Conservation (phyloP, 805 yeast species). For the Candida yuanshanica region DNA sequence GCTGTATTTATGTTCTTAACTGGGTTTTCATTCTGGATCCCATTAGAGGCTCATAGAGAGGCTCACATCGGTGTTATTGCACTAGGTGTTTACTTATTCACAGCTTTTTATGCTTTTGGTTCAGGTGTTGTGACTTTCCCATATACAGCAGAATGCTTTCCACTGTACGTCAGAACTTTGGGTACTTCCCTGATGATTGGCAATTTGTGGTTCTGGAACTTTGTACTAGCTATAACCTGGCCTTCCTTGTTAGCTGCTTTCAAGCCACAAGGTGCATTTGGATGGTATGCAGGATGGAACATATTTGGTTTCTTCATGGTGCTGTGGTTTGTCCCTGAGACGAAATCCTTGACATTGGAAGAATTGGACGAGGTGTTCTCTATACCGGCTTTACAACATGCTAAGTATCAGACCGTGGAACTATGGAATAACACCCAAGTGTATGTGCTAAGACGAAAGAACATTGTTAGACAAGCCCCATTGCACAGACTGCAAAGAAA, state of each 20-base stretch:
- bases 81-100: constrained; percentile 64
- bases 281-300: constrained; percentile 83
- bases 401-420: constrained; percentile 35
- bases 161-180: constrained; percentile 66
- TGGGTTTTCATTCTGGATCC: constrained; percentile 66
- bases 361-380: constrained; percentile 63
- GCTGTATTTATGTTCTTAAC: constrained; percentile 46
- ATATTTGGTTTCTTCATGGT: constrained; percentile 58
- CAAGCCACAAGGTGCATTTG: constrained; percentile 75
- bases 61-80: constrained; percentile 61
- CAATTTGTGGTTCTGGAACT: constrained; percentile 67
- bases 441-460: background rate
- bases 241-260: constrained; percentile 59
- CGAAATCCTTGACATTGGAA: constrained; percentile 57
- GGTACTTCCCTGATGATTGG: constrained; percentile 76
- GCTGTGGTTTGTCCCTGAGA: constrained; percentile 60
- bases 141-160: constrained; percentile 75
- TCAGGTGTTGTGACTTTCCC: constrained; percentile 87
- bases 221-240: constrained; percentile 66
- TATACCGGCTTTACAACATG: constrained; percentile 47
- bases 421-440: background rate
- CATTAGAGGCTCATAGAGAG: constrained; percentile 28
- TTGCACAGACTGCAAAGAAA: background rate
- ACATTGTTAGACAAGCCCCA: background rate
- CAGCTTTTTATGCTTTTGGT: constrained; percentile 68